phyloP scores from a whole-genome alignment of 1,284 basidiomycete species.

The Polyporus tsugae region DNA sequence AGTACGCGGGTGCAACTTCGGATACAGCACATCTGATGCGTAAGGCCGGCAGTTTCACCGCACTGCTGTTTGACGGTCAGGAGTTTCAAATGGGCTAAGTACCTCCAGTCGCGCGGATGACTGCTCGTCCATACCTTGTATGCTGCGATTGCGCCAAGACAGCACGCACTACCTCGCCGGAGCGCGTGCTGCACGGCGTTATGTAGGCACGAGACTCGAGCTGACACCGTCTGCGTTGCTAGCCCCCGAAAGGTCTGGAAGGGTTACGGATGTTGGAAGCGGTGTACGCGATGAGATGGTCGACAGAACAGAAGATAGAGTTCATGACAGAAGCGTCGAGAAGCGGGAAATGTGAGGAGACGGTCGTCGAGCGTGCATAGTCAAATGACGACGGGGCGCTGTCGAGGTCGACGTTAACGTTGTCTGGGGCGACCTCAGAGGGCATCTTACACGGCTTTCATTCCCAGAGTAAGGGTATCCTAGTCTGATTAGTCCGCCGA shows the following conservation, averaged over 20 bases:
- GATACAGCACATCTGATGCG: not conserved
- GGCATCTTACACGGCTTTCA: not conserved
- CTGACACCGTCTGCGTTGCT: not conserved
- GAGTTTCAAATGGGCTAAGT: not conserved
- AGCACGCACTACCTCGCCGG: not conserved
- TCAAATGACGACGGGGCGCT: constrained; percentile 27
- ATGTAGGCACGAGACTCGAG: not conserved
- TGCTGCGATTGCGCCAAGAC: not conserved
- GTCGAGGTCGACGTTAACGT: too few species aligned
- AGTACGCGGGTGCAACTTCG: not conserved
- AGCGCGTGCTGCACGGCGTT: not conserved
- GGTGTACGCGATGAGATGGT: constrained; percentile 20
- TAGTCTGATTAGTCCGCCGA: constrained; percentile 4
- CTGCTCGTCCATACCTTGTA: not conserved
- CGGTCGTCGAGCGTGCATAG: constrained; percentile 17
- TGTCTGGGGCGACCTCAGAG: constrained; percentile 6
- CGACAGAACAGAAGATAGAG: constrained; percentile 15
- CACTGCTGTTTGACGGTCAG: not conserved
- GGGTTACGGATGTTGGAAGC: constrained; percentile 6
- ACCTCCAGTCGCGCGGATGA: not conserved
- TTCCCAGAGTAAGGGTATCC: not conserved
- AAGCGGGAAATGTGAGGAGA: constrained; percentile 1
- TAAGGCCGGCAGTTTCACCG: not conserved
- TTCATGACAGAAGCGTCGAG: constrained; percentile 12
- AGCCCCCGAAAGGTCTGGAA: not conserved